Conservation (phyloP, 225 moss, liverwort and hornwort genomes). For the Takakia lepidozioides region DNA sequence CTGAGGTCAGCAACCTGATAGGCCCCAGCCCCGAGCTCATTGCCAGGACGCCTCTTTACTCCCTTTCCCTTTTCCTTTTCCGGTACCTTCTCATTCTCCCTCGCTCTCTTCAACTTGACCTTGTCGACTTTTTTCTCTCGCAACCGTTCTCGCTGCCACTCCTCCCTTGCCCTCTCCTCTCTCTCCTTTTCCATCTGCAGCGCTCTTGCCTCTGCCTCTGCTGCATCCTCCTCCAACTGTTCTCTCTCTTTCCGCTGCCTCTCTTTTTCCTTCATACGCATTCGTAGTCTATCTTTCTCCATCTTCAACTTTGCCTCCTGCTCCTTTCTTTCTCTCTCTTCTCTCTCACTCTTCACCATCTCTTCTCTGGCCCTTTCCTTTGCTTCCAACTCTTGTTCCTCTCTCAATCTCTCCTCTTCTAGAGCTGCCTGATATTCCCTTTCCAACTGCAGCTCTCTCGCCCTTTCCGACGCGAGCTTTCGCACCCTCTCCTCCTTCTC, state of each 20-base stretch:
- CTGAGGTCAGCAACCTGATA: constrained; percentile 31
- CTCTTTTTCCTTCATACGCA: constrained; percentile 20
- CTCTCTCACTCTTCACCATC: constrained; percentile 18
- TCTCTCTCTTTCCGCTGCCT: constrained; percentile 37
- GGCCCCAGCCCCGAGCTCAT: constrained; percentile 13
- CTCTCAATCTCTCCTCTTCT: constrained; percentile 28
- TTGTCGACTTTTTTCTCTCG: constrained; percentile 21
- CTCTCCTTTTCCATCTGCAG: constrained; percentile 18
- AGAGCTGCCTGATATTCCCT: constrained; percentile 30
- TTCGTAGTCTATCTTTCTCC: constrained; percentile 22
- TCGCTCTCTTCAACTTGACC: constrained; percentile 20
- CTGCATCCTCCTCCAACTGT: constrained; percentile 38
- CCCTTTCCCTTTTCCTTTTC: constrained; percentile 57
- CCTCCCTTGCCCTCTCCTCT: constrained; percentile 25
- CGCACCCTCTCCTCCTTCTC: constrained; percentile 1
- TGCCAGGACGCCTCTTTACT: constrained; percentile 46
- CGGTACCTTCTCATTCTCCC: constrained; percentile 17
- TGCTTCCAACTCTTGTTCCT: constrained; percentile 24
- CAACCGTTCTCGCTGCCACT: constrained; percentile 20
- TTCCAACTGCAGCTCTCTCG: constrained; percentile 12
- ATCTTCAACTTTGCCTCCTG: constrained; percentile 32
- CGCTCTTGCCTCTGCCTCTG: constrained; percentile 6
- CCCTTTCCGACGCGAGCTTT: neutral
- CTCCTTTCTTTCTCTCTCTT: constrained; percentile 11
- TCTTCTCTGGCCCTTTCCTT: constrained; percentile 15